A percentile compares a stretch with the other conserved stretches of the same genome.
Conservation (phyloP, 345 rosid genomes). For the Tarenaya hassleriana region DNA sequence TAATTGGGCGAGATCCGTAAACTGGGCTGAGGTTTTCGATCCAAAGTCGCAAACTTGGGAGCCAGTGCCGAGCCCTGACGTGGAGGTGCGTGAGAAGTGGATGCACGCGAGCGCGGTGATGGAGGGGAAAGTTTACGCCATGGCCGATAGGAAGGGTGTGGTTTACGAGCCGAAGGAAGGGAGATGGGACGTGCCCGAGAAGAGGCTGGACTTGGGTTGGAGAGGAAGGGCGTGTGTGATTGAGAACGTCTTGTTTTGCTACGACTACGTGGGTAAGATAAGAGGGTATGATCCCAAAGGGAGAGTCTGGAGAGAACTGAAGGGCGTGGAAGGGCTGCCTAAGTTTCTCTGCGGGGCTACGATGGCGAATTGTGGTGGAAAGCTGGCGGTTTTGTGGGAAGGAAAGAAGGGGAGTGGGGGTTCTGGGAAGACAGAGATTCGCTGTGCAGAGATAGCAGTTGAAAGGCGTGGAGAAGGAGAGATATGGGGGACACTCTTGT, state of each 20-base stretch:
- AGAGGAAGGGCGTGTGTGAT: slow-evolving; percentile 89
- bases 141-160: background rate
- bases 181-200: slow-evolving; percentile 59
- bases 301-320: slow-evolving; percentile 58
- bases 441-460: slow-evolving; percentile 68
- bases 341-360: slow-evolving; percentile 64
- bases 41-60: slow-evolving; percentile 44
- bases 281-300: slow-evolving; percentile 56
- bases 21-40: slow-evolving; percentile 86
- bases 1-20: slow-evolving; percentile 35
- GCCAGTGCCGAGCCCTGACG: slow-evolving; percentile 43
- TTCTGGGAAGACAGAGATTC: slow-evolving; percentile 46
- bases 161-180: slow-evolving; percentile 7
- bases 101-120: slow-evolving; percentile 91
- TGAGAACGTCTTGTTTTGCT: slow-evolving; percentile 60
- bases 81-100: slow-evolving; percentile 69
- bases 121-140: slow-evolving; percentile 26
- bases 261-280: slow-evolving; percentile 80
- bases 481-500: slow-evolving; percentile 54
- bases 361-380: slow-evolving; percentile 79
- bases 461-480: slow-evolving; percentile 43
- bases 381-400: slow-evolving; percentile 83
- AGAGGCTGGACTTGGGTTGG: slow-evolving; percentile 60
- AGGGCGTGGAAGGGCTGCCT: slow-evolving; percentile 56
- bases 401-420: slow-evolving; percentile 32